Evolutionary conservation across 148 eudicot species (phyloP).

Genomic region (Fagopyrum homotropicum): DNA sequence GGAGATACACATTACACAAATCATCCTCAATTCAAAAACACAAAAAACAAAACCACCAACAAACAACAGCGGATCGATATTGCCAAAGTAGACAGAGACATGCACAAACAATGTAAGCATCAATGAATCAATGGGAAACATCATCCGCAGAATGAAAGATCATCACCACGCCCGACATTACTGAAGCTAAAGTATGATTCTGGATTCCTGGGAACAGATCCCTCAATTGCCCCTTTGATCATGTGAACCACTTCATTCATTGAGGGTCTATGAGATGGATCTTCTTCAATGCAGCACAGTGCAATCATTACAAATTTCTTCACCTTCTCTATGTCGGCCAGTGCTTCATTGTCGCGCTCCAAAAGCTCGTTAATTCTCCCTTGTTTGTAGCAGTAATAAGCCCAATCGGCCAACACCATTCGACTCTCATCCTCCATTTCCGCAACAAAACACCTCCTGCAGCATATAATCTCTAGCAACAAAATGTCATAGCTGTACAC

Average conservation of each 20-base stretch:
- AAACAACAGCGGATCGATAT: too few relatives aligned
- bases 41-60: too few relatives aligned
- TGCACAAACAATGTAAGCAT: too few relatives aligned
- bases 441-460: slow-evolving; percentile 16
- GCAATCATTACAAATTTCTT: slow-evolving; percentile 24
- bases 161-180: too few relatives aligned
- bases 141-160: too few relatives aligned
- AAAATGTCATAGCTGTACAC: slow-evolving; percentile 18
- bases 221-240: slow-evolving; percentile 33
- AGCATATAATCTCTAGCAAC: slow-evolving; percentile 19
- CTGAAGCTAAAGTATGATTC: too few relatives aligned
- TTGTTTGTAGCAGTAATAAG: slow-evolving; percentile 31
- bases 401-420: slow-evolving; percentile 33
- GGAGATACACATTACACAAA: too few relatives aligned
- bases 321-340: slow-evolving; percentile 2
- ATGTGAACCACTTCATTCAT: slow-evolving; percentile 27
- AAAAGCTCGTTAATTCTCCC: slow-evolving; percentile 8
- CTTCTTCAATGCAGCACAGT: slow-evolving; percentile 20
- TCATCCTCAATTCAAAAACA: too few relatives aligned
- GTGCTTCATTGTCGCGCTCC: slow-evolving; percentile 16
- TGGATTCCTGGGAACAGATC: neutral
- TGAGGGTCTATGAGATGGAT: slow-evolving; percentile 24
- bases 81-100: too few relatives aligned
- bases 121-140: too few relatives aligned
- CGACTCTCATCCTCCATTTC: neutral